Percentiles rank a stretch among this genome's conserved stretches.
These are phyloP conservation scores for Talaromyces sp. DNA, from an alignment of 2,329 filamentous ascomycete species.

Conservation along the genomic window DNA sequence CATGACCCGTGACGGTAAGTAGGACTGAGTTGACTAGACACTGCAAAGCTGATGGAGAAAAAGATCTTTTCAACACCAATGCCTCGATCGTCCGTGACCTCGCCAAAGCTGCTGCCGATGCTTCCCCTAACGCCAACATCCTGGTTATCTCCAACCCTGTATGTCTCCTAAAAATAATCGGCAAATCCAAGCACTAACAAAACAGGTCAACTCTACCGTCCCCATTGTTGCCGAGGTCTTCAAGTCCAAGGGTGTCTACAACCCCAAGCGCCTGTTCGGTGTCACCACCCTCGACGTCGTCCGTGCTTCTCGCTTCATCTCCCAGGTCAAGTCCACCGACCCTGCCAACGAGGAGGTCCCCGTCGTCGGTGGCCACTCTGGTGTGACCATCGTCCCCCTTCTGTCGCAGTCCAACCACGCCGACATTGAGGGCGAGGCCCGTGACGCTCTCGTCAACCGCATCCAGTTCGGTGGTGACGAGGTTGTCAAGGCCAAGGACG, in stretches of 20 bases:
- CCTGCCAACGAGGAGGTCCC: conserved; percentile 90
- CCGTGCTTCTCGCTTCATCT: conserved; percentile 96
- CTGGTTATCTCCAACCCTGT: conserved; percentile 97
- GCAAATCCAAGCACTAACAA: not conserved
- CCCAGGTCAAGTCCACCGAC: conserved; percentile 84
- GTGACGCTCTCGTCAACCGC: conserved; percentile 76
- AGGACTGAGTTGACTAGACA: not conserved
- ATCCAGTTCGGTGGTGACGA: conserved; percentile 99
- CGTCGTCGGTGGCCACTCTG: conserved; percentile 94
- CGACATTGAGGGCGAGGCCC: conserved; percentile 70
- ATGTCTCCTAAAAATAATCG: conserved; percentile 22
- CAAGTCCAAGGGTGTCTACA: conserved; percentile 93
- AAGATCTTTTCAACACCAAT: conserved; percentile 99
- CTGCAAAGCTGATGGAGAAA: not conserved
- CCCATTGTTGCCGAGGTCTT: conserved; percentile 96
- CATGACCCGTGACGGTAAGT: conserved; percentile 89
- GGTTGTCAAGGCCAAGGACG: conserved; percentile 98
- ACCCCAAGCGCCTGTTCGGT: conserved; percentile 98
- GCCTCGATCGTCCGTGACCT: conserved; percentile 98
- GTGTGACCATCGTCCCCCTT: conserved; percentile 96
- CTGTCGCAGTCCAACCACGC: conserved; percentile 90
- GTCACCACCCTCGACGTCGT: conserved; percentile 99
- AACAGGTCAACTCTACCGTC: conserved; percentile 90
- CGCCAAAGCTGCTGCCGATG: conserved; percentile 86
- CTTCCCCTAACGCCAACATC: conserved; percentile 86